phyloP scores from a whole-genome alignment of 2,329 filamentous ascomycete species.

The Penicillium corylophilum region DNA sequence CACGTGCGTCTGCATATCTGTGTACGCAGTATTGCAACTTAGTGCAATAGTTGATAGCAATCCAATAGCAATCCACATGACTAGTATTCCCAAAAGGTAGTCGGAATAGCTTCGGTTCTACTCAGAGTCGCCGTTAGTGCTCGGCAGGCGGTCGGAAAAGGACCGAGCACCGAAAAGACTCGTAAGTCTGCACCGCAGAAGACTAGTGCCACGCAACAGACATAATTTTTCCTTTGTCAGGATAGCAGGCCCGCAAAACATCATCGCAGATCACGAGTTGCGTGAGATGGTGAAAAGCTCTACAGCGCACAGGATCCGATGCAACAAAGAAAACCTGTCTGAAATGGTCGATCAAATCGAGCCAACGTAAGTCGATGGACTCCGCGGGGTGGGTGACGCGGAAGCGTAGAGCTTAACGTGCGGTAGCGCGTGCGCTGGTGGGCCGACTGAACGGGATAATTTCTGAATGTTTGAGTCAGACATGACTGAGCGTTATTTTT shows the following conservation, averaged over 20 bases:
- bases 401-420: conserved; percentile 17
- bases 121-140: not conserved
- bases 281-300: not conserved
- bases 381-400: conserved; percentile 11
- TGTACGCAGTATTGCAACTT: not conserved
- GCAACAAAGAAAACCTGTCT: not conserved
- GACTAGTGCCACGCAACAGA: not conserved
- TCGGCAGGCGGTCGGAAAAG: not conserved
- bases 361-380: conserved; percentile 8
- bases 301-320: not conserved
- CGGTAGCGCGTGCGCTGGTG: conserved; percentile 12
- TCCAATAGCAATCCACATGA: not conserved
- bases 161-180: not conserved
- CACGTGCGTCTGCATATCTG: not conserved
- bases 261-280: not conserved
- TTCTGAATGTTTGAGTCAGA: not conserved
- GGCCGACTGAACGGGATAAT: conserved; percentile 1
- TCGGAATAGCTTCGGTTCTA: not conserved
- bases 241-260: not conserved
- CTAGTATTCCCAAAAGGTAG: not conserved
- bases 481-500: not conserved
- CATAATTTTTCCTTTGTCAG: not conserved
- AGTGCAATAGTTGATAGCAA: not conserved
- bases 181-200: not conserved
- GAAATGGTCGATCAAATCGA: not conserved